Evolutionary conservation across 2,329 filamentous ascomycete genomes (phyloP), one percentile per base, ranked within the genome.

Genomic region (Cladophialophora chaetospira): DNA sequence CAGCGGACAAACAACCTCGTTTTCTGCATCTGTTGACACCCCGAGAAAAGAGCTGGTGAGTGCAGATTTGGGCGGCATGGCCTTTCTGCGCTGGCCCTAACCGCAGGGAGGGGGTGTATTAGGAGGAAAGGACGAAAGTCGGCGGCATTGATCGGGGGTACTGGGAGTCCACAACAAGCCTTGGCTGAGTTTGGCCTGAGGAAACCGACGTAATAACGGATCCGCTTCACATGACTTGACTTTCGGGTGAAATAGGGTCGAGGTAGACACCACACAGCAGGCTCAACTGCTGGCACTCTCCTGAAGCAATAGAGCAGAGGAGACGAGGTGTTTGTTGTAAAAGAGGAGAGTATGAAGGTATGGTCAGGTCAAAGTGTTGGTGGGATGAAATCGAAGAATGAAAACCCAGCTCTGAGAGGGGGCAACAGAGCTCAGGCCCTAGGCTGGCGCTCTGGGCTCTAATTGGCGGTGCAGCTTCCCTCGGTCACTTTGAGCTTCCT

Each of bases 1-100:
- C 75, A 99, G 80, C 66, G 94, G 94, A 77, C 94, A 99, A 70
- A 97, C 89, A 71, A 99, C 94, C 77, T 97, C 93, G 75, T 95
- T 95, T 75, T 89, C 93, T 74, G 88, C 84, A 80, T 96, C 91
- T 69, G 62, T 63, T 46, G 89, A 89, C 69, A 96, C 89, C n/a
- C n/a, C n/a, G 66, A 91, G 92, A 75, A 96, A 96, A 65, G 91
- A 94, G 71, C 89, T 90, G 63, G 89, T 94, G 71, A 96, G 82
- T 66, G 89, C 87, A 69, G 88, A 85, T 82, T 90, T 86, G 71
- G 91, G 91, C 77, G 92, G 91, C 92, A 96, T 96, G 77, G 77
- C 79, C 73, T 79, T 29, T 50, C 59, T 57, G 56, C 56, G 58
- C 58, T 59, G 61, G 50, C 52, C 43, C 48, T 51, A 51, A 53